A percentile compares a stretch with the other conserved stretches of the same genome.
Evolutionary conservation across 2,329 filamentous ascomycete species (phyloP).

Genomic region (Falciphora oryzae): DNA sequence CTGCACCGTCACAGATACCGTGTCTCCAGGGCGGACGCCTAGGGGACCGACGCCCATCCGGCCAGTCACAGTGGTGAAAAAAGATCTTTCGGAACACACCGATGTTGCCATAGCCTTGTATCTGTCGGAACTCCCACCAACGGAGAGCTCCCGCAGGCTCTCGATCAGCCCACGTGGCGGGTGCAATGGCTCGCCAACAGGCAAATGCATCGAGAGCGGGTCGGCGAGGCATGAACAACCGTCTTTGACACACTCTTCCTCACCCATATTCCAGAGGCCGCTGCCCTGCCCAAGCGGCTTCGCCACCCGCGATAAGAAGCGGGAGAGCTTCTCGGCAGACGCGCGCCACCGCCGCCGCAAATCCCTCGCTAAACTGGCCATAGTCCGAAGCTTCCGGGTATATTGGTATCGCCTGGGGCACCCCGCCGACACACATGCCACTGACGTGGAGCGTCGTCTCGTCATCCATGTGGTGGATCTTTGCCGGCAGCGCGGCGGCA

Average conservation of each 20-base stretch:
- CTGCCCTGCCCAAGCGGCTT: background rate
- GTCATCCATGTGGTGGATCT: background rate
- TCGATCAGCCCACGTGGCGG: background rate
- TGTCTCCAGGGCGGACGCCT: too few relatives aligned
- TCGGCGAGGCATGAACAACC: background rate
- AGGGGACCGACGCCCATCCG: too few relatives aligned
- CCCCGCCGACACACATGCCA: background rate
- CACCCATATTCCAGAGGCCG: too few relatives aligned
- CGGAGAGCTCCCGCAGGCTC: background rate
- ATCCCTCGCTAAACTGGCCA: background rate
- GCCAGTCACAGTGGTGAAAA: too few relatives aligned
- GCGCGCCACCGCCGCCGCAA: background rate
- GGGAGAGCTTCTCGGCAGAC: background rate
- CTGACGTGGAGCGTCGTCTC: background rate
- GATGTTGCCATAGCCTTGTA: background rate
- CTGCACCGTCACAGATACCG: too few relatives aligned
- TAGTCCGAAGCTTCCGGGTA: background rate
- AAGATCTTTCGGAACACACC: too few relatives aligned
- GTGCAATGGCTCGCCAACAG: background rate
- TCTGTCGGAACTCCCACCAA: background rate
- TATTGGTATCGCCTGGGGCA: background rate
- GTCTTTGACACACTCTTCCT: background rate
- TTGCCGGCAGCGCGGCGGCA: background rate
- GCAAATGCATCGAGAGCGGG: background rate
- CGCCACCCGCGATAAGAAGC: background rate